Conservation (phyloP, 2,329 filamentous ascomycete species). For the Calonectria hongkongensis region DNA sequence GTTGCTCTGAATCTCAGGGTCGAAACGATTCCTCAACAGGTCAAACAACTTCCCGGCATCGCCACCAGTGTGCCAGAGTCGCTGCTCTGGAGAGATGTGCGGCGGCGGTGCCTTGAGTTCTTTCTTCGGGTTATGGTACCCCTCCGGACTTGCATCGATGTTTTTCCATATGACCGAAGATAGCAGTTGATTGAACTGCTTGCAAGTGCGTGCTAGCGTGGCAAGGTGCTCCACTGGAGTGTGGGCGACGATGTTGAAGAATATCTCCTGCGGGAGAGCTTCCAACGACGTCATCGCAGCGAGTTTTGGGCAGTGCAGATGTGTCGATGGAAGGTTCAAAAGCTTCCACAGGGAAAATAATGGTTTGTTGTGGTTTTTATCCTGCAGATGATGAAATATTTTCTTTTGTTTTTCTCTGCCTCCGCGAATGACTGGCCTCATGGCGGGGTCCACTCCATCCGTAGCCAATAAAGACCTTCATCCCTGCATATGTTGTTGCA, state of each 20-base stretch:
- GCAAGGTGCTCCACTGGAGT: background rate
- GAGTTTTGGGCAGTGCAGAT: no score
- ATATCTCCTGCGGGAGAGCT: background rate
- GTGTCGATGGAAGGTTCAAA: no score
- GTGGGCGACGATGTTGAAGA: background rate
- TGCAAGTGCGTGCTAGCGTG: background rate
- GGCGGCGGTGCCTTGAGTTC: background rate
- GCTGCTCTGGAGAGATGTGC: background rate
- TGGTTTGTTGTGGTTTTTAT: no score
- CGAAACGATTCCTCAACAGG: background rate
- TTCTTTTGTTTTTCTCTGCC: no score
- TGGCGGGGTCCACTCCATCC: no score
- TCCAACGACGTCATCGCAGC: background rate
- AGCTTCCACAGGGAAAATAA: no score
- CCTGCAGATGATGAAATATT: no score
- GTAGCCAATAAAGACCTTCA: no score
- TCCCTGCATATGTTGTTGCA: no score
- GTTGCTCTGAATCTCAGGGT: background rate
- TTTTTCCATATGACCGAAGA: background rate
- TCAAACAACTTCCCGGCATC: background rate
- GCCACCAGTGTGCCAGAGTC: background rate
- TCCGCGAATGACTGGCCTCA: no score
- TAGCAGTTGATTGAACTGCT: background rate
- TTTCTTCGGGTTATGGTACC: background rate
- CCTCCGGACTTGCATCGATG: background rate